Percentiles rank a stretch among this genome's conserved stretches.
phyloP scores from a whole-genome alignment of 2,329 filamentous ascomycete species.

The Bipolaris gigantea region DNA sequence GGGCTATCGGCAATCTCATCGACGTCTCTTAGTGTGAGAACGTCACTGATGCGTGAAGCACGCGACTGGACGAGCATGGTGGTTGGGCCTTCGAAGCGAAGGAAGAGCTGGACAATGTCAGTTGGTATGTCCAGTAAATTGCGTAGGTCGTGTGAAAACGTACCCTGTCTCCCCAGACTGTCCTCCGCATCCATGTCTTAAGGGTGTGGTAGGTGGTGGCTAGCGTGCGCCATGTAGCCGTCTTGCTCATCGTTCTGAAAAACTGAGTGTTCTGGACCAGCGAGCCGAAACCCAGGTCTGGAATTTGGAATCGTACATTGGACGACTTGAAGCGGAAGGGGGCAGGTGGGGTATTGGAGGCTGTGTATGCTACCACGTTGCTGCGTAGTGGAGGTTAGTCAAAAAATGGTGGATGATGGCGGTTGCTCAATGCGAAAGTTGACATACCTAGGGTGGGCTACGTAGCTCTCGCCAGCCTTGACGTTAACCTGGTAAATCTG shows the following conservation, averaged over 20 bases:
- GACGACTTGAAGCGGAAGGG: constrained; percentile 87
- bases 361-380: constrained; percentile 87
- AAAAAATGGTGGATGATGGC: not conserved
- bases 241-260: constrained; percentile 70
- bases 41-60: constrained; percentile 76
- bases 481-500: constrained; percentile 87
- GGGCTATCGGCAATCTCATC: constrained; percentile 88
- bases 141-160: constrained; percentile 20
- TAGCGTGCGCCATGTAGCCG: constrained; percentile 70
- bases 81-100: constrained; percentile 84
- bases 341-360: constrained; percentile 70
- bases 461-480: constrained; percentile 81
- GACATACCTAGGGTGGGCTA: constrained; percentile 73
- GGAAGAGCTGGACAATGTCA: constrained; percentile 63
- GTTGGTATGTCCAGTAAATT: not conserved
- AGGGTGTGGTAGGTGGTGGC: constrained; percentile 67
- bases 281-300: constrained; percentile 63
- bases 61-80: constrained; percentile 88
- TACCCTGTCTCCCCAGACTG: constrained; percentile 88
- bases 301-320: constrained; percentile 74
- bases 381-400: constrained; percentile 46
- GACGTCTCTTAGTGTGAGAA: constrained; percentile 75
- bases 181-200: constrained; percentile 75
- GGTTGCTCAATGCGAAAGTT: not conserved
- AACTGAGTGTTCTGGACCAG: constrained; percentile 73